These are phyloP conservation scores for Scedosporium dehoogii DNA, from an alignment of 2,329 filamentous ascomycete genomes.

Conservation along the genomic window DNA sequence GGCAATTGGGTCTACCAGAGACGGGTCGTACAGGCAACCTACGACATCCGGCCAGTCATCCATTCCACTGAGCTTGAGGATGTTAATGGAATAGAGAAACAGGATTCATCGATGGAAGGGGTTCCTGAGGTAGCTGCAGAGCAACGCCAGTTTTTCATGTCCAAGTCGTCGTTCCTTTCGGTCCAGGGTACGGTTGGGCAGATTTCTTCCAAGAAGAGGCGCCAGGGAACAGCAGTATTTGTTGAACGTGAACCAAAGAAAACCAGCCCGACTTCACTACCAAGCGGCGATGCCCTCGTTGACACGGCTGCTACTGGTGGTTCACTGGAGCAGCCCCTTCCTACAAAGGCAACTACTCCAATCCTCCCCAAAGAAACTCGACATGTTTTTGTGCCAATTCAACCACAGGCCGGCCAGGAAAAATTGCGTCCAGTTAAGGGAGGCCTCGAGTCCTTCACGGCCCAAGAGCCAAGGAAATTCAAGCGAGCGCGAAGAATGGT, in stretches of 20 bases:
- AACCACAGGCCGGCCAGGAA: not conserved
- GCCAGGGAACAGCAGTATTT: slow-evolving; percentile 18
- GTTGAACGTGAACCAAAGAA: slow-evolving; percentile 6
- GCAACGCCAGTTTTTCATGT: slow-evolving; percentile 3
- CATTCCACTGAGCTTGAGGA: slow-evolving; percentile 34
- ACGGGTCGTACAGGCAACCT: slow-evolving; percentile 22
- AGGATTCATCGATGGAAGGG: not conserved
- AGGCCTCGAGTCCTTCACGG: not conserved
- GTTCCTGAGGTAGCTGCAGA: not conserved
- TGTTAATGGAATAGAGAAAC: slow-evolving; percentile 12
- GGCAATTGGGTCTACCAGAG: slow-evolving; percentile 47
- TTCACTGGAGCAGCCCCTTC: not conserved
- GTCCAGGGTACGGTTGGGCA: not conserved
- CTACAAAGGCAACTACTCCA: not conserved
- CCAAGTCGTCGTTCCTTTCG: not conserved
- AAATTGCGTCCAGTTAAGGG: not conserved
- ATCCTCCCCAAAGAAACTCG: too few species aligned
- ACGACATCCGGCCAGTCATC: slow-evolving; percentile 30
- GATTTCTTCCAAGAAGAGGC: slow-evolving; percentile 26
- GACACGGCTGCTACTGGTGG: not conserved
- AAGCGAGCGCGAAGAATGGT: not conserved
- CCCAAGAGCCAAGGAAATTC: not conserved
- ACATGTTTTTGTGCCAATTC: not conserved
- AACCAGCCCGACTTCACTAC: not conserved
- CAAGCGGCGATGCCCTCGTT: not conserved